phyloP scores from a whole-genome alignment of 345 rosid genomes.

The Dipteronia dyeriana region DNA sequence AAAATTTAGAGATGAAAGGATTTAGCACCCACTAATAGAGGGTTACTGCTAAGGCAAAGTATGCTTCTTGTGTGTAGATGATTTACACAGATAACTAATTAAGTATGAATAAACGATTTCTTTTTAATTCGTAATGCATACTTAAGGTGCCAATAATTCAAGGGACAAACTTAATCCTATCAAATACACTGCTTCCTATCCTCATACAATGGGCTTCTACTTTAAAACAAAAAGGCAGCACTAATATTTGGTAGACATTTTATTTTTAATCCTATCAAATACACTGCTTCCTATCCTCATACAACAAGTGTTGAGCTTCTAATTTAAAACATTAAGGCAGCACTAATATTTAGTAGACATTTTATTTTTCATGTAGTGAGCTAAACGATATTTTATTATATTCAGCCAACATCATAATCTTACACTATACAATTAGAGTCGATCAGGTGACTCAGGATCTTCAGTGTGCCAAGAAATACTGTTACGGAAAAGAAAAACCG shows the following conservation, averaged over 20 bases:
- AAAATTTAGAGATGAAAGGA: not conserved
- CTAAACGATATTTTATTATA: no score
- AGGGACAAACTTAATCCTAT: not conserved
- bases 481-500: not conserved
- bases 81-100: not conserved
- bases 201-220: no score
- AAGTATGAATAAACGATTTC: no score
- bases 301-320: not conserved
- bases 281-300: not conserved
- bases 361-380: no score
- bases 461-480: not conserved
- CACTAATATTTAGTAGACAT: not conserved
- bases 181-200: not conserved
- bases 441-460: not conserved
- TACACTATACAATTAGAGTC: not conserved
- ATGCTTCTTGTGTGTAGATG: constrained; percentile 4
- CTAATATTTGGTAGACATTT: no score
- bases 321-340: not conserved
- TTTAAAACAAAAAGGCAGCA: no score
- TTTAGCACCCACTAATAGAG: not conserved
- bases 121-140: no score
- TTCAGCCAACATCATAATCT: not conserved
- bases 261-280: not conserved
- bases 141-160: not conserved
- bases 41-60: not conserved